Evolutionary conservation across 208 protist species (phyloP).

Genomic region (Tritrichomonas foetus): DNA sequence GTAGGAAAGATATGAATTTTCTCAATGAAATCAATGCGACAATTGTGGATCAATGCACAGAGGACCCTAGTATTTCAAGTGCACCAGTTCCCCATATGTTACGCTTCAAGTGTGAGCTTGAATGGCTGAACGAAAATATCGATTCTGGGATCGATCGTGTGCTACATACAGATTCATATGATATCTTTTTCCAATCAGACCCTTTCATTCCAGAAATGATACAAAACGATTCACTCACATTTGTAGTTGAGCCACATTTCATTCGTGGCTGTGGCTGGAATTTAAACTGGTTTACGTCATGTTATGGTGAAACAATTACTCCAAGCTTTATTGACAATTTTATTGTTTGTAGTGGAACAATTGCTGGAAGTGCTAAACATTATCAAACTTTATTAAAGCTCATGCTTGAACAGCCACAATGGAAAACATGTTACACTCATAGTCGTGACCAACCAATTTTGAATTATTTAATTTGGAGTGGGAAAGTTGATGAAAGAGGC

Average conservation of each 20-base stretch:
- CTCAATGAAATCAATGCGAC: not conserved
- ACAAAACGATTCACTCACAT: not conserved
- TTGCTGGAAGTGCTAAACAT: not conserved
- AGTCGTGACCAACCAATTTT: constrained; percentile 27
- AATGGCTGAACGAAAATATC: not conserved
- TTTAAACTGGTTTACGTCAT: not conserved
- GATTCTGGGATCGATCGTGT: not conserved
- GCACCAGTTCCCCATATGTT: not conserved
- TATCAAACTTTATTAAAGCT: not conserved
- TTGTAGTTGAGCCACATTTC: not conserved
- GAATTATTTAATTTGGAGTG: constrained; percentile 3
- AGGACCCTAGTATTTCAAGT: not conserved
- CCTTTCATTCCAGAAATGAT: not conserved
- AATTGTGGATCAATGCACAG: not conserved
- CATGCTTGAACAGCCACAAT: not conserved
- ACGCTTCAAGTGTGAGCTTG: not conserved
- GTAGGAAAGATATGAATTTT: not conserved
- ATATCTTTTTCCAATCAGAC: constrained; percentile 28
- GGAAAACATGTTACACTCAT: not conserved
- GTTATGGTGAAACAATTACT: not conserved
- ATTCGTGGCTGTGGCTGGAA: not conserved
- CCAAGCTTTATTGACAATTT: not conserved
- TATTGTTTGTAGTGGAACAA: constrained; percentile 21
- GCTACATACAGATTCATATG: not conserved
- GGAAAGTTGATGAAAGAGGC: not conserved